Percentiles rank a stretch among this genome's conserved stretches.
phyloP scores from a whole-genome alignment of 2,329 filamentous ascomycete species.

The Intubia oerlemansii region DNA sequence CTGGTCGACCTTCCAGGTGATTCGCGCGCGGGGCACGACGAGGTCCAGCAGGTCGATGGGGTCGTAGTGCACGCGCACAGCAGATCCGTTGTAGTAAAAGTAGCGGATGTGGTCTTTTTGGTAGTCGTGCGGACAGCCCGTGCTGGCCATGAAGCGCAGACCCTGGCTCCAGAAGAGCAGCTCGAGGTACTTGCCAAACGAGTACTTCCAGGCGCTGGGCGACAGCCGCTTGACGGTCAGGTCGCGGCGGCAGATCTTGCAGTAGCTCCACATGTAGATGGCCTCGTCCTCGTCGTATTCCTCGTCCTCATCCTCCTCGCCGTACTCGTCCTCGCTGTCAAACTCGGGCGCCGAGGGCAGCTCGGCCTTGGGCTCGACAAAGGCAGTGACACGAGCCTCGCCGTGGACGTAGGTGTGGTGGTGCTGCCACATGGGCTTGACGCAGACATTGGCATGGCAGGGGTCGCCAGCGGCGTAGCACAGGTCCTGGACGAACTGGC shows the following conservation, averaged over 20 bases:
- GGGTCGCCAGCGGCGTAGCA: slow-evolving; percentile 55
- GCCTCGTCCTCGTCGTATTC: slow-evolving; percentile 23
- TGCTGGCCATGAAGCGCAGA: slow-evolving; percentile 46
- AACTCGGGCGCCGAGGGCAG: slow-evolving; percentile 23
- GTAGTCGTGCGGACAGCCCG: slow-evolving; percentile 65
- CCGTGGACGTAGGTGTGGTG: slow-evolving; percentile 95
- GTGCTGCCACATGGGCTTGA: slow-evolving; percentile 75
- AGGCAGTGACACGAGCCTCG: slow-evolving; percentile 77
- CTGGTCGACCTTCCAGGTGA: slow-evolving; percentile 96
- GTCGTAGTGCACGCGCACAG: slow-evolving; percentile 80
- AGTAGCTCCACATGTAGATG: slow-evolving; percentile 96
- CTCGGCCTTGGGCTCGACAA: slow-evolving; percentile 44
- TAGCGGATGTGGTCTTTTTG: slow-evolving; percentile 83
- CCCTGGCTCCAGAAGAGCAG: slow-evolving; percentile 87
- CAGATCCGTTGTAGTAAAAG: slow-evolving; percentile 72
- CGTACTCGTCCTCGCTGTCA: slow-evolving; percentile 11
- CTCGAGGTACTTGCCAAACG: slow-evolving; percentile 95
- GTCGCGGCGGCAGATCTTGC: slow-evolving; percentile 77
- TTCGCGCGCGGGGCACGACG: slow-evolving; percentile 67
- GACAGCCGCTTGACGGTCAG: slow-evolving; percentile 85
- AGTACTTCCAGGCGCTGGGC: slow-evolving; percentile 90
- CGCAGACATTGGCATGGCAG: slow-evolving; percentile 69
- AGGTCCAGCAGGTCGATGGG: slow-evolving; percentile 85
- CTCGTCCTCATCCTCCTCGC: slow-evolving; percentile 12
- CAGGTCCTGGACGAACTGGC: slow-evolving; percentile 85